A percentile compares a stretch with the other conserved stretches of the same genome.
These are phyloP conservation scores for Camelina sativa DNA, from an alignment of 345 rosid species.

Conservation along the genomic window DNA sequence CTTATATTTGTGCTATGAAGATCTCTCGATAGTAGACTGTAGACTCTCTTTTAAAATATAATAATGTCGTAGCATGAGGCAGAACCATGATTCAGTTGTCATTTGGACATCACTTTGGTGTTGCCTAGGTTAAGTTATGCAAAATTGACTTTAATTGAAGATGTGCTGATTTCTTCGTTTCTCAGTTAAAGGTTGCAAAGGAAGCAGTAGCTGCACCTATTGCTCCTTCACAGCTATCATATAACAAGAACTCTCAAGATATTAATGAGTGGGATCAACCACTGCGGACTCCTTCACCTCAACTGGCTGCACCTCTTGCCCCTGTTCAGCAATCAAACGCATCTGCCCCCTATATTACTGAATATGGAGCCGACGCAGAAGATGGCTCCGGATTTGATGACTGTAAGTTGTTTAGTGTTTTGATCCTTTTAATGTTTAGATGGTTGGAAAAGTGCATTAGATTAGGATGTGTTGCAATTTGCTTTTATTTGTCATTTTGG, in stretches of 20 bases:
- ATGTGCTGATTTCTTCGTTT: constrained; percentile 20
- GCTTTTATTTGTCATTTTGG: background rate
- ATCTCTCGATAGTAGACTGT: constrained; percentile 7
- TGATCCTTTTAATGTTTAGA: background rate
- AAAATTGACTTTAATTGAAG: background rate
- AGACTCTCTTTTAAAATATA: background rate
- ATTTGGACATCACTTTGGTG: constrained; percentile 7
- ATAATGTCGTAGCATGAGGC: background rate
- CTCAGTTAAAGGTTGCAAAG: constrained; percentile 71
- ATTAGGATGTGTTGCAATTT: background rate
- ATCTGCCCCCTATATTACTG: constrained; percentile 52
- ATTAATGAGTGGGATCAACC: constrained; percentile 68
- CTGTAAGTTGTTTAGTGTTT: constrained; percentile 52
- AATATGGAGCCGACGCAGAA: constrained; percentile 53
- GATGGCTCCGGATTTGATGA: constrained; percentile 66
- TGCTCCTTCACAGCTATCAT: constrained; percentile 57
- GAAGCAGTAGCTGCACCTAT: constrained; percentile 54
- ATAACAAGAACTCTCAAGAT: constrained; percentile 50
- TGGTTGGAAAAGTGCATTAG: constrained; percentile 5
- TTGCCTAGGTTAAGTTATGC: background rate
- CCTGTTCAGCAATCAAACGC: constrained; percentile 48
- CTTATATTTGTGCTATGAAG: constrained; percentile 7
- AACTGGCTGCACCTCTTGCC: constrained; percentile 55
- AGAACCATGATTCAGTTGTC: background rate
- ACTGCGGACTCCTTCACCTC: constrained; percentile 56